Evolutionary conservation across 2,329 filamentous ascomycete species (phyloP).

Genomic region (Xylariaceae sp.): DNA sequence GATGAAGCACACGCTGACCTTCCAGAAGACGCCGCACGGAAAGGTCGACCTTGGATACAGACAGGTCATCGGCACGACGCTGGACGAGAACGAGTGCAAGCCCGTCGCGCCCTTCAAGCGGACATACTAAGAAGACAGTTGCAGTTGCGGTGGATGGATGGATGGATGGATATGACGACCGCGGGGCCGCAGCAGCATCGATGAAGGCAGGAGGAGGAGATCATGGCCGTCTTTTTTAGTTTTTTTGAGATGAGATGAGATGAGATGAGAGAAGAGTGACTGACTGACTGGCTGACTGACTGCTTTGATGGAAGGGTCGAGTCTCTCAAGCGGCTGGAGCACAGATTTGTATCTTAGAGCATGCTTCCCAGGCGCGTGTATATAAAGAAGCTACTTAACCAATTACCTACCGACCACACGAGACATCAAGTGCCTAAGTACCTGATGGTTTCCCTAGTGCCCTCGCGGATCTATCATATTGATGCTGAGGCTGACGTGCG

Average conservation of each 20-base stretch:
- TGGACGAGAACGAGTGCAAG: slow-evolving; percentile 96
- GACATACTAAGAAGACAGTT: slow-evolving; percentile 58
- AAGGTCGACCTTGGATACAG: slow-evolving; percentile 83
- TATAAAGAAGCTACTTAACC: too few relatives aligned
- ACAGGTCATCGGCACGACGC: slow-evolving; percentile 69
- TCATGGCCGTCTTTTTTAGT: too few relatives aligned
- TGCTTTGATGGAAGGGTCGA: neutral
- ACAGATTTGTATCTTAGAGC: too few relatives aligned
- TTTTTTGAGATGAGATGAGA: neutral
- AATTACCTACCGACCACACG: too few relatives aligned
- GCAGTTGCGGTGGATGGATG: slow-evolving; percentile 1
- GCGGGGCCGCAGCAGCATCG: slow-evolving; percentile 5
- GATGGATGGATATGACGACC: slow-evolving; percentile 3
- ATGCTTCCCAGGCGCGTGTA: too few relatives aligned
- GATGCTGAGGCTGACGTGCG: too few relatives aligned
- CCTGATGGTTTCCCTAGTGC: too few relatives aligned
- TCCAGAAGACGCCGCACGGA: slow-evolving; percentile 88
- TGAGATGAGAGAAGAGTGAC: neutral
- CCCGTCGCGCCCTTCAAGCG: slow-evolving; percentile 93
- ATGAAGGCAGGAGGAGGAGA: slow-evolving; percentile 7
- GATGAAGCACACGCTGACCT: slow-evolving; percentile 99
- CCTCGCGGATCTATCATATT: too few relatives aligned
- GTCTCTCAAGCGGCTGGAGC: too few relatives aligned
- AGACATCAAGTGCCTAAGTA: too few relatives aligned
- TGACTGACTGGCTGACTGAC: neutral